These are phyloP conservation scores for Persicaria tinctoria DNA, from an alignment of 148 eudicot species.

Conservation along the genomic window DNA sequence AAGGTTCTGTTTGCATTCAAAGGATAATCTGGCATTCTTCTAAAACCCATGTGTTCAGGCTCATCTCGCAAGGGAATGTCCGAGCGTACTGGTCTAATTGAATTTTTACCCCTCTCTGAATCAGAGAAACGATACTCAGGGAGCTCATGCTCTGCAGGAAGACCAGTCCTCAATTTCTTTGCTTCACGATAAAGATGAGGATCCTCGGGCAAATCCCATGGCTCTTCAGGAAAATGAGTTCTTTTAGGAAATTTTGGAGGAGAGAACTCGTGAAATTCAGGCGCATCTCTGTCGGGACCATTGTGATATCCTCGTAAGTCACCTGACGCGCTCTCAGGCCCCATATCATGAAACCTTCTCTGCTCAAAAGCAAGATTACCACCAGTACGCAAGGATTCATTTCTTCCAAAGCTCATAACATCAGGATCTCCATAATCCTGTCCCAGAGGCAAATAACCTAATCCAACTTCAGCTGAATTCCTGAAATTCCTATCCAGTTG, in stretches of 20 bases:
- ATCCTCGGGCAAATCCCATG: conserved; percentile 74
- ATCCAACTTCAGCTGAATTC: conserved; percentile 22
- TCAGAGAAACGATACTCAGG: conserved; percentile 63
- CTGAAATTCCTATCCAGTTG: conserved; percentile 32
- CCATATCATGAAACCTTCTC: conserved; percentile 36
- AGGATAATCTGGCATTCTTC: conserved; percentile 35
- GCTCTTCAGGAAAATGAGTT: conserved; percentile 45
- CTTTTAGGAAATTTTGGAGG: conserved; percentile 33
- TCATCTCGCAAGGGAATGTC: conserved; percentile 40
- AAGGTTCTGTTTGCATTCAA: conserved; percentile 29
- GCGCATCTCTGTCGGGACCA: conserved; percentile 34
- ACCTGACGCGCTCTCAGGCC: conserved; percentile 28
- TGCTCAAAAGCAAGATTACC: conserved; percentile 33
- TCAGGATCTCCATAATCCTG: conserved; percentile 41
- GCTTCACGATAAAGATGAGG: conserved; percentile 32
- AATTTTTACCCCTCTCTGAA: conserved; percentile 38
- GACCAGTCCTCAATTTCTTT: conserved; percentile 49
- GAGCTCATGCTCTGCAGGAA: conserved; percentile 53
- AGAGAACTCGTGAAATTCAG: conserved; percentile 38
- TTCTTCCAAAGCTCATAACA: conserved; percentile 22
- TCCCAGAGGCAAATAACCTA: conserved; percentile 16
- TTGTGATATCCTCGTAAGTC: conserved; percentile 24
- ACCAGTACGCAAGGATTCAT: conserved; percentile 24
- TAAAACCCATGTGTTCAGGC: conserved; percentile 28
- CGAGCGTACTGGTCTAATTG: conserved; percentile 21